Evolutionary conservation across 1,139 yeast species (phyloP).

Genomic region (Candida sojae): DNA sequence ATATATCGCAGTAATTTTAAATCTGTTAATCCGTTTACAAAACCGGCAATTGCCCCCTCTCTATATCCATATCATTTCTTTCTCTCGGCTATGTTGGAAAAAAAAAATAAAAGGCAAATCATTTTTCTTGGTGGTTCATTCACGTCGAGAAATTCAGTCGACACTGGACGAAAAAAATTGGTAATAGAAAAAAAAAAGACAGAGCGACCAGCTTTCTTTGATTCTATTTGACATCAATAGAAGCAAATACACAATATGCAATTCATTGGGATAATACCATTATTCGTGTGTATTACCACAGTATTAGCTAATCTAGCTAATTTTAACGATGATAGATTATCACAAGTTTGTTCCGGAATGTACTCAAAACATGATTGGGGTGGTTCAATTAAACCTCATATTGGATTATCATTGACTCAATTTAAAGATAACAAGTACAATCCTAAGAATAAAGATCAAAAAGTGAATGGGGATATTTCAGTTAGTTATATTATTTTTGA

Average conservation of each 20-base stretch:
- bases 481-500: slow-evolving; percentile 79
- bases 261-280: slow-evolving; percentile 3
- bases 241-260: not conserved
- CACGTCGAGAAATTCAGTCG: not conserved
- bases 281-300: slow-evolving; percentile 8
- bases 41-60: too few relatives aligned
- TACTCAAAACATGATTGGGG: slow-evolving; percentile 88
- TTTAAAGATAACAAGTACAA: slow-evolving; percentile 38
- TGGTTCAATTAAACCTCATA: slow-evolving; percentile 68
- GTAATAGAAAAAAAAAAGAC: not conserved
- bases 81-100: slow-evolving; percentile 1
- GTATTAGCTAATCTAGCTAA: slow-evolving; percentile 48
- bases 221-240: too few relatives aligned
- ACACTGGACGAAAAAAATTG: not conserved
- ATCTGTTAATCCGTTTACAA: too few relatives aligned
- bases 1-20: too few relatives aligned
- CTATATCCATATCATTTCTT: not conserved
- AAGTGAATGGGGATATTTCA: slow-evolving; percentile 36
- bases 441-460: slow-evolving; percentile 23
- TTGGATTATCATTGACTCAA: slow-evolving; percentile 47
- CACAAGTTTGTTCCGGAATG: slow-evolving; percentile 87
- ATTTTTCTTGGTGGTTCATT: not conserved
- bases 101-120: not conserved
- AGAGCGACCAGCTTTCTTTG: not conserved
- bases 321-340: slow-evolving; percentile 43